Evolutionary conservation across 2,329 filamentous ascomycete genomes (phyloP), one percentile per base, ranked within the genome.

Genomic region (Colletotrichum lupini): DNA sequence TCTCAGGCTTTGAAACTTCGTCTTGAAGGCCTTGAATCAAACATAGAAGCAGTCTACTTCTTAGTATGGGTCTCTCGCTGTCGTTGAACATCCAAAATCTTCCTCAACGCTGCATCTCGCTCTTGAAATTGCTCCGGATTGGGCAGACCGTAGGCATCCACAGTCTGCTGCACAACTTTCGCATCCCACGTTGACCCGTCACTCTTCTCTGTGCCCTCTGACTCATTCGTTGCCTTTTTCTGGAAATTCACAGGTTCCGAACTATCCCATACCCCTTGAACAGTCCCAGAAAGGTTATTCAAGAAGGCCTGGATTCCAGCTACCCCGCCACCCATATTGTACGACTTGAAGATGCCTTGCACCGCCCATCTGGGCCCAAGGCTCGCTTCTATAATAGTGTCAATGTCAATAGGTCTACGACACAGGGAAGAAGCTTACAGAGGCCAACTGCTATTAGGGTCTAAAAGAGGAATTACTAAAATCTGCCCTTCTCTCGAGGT

Each of bases 331-430:
- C 61, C 61, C 22, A 52, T 46, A 8, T 64, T 64, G 8, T 64
- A 64, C 12, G 61, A 64, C 46, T 64, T 64, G 46, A 64, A 64
- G 8, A 64, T 35, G 14, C 61, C 61, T 14, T 64, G 61, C 1
- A 64, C 61, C 3, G 61, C 61, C 61, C 61, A 64, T n/a, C 61
- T 46, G 24, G 61, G 61, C 14, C 61, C 61, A 4, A 64, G 28
- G 19, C 61, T 64, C 28, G 46, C 61, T 35, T 64, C 61, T 46
- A 64, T 55, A 5, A 64, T 64, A 2, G 49, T 64, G 28, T 64
- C 61, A 26, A n/a, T n/a, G n/a, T n/a, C n/a, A n/a, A n/a, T n/a
- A n/a, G n/a, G n/a, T n/a, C n/a, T n/a, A n/a, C n/a, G n/a, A n/a
- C n/a, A n/a, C n/a, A n/a, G n/a, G n/a, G n/a, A n/a, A n/a, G n/a